These are phyloP conservation scores for Dendrobium catenatum DNA, from an alignment of 106 monocot species.

Conservation along the genomic window DNA sequence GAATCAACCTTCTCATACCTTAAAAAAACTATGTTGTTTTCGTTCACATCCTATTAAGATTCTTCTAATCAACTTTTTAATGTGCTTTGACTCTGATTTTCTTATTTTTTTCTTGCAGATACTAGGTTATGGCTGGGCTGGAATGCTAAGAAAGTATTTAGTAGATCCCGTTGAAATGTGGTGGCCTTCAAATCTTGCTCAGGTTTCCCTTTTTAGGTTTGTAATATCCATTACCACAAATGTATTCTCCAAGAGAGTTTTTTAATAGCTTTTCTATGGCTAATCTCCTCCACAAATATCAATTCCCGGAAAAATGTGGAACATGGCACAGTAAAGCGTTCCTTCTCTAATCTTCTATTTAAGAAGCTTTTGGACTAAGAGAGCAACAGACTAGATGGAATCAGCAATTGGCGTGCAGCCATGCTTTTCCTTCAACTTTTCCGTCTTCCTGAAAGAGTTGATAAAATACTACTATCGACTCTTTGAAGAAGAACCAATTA, in stretches of 20 bases:
- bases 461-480: no score
- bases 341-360: background rate
- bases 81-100: background rate
- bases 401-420: background rate
- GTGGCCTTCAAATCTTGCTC: slow-evolving; percentile 95
- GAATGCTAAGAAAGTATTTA: slow-evolving; percentile 73
- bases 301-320: background rate
- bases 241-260: background rate
- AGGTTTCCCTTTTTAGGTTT: slow-evolving; percentile 95
- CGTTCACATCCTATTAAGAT: background rate
- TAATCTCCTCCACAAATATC: no score
- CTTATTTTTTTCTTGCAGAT: slow-evolving; percentile 25
- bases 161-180: slow-evolving; percentile 88
- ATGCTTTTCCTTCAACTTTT: background rate
- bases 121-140: slow-evolving; percentile 92
- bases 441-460: background rate
- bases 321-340: background rate
- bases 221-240: background rate
- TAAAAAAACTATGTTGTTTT: background rate
- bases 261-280: background rate
- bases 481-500: no score
- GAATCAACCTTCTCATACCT: no score
- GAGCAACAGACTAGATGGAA: background rate
- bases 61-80: background rate
- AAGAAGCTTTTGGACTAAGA: background rate